Evolutionary conservation across 1,139 yeast genomes (phyloP), one percentile per base, ranked within the genome.

Genomic region (Geotrichum aggregatum): DNA sequence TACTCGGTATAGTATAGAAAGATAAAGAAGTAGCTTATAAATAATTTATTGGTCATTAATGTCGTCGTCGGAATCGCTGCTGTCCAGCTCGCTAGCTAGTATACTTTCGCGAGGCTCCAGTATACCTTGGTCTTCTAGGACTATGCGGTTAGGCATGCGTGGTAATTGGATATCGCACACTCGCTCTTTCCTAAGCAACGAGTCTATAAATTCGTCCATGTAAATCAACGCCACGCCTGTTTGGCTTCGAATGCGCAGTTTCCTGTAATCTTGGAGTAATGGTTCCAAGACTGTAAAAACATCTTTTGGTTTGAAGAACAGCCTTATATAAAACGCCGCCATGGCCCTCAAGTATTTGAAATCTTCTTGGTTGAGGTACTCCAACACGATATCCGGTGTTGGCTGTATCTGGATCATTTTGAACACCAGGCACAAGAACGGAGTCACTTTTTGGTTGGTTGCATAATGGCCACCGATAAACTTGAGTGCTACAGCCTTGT

Each of bases 281-380:
- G 77, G 76, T 61, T 84, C 92, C 41, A 83, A 67, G 4, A 69
- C 58, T 11, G 56, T 53, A 65, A 79, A 83, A 0, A 82, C 74
- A 4, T 75, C 74, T 5, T 65, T 72, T 3, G 79, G 69, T 3
- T 72, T 63, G 57, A 67, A 72, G 1, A 77, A 75, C 48, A 85
- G 61, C 42, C 95, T 71, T 3, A 79, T 68, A 62, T 82, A 84
- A 24, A 82, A 62, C 33, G 85, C 76, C 1, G 80, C 77, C 55
- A 84, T 61, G 0, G 84, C 84, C 0, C 83, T 76, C 49, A 85
- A 67, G 62, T 85, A 85, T 67, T 85, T 84, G 73, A 84, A 84
- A 57, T 80, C 79, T 34, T 72, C 71, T 59, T 84, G 87, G 10
- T 64, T 63, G 30, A 84, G 68, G 58, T 80, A 77, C 51, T 79